Conservation (phyloP, 441 rosid genomes). For the Theobroma grandiflorum region DNA sequence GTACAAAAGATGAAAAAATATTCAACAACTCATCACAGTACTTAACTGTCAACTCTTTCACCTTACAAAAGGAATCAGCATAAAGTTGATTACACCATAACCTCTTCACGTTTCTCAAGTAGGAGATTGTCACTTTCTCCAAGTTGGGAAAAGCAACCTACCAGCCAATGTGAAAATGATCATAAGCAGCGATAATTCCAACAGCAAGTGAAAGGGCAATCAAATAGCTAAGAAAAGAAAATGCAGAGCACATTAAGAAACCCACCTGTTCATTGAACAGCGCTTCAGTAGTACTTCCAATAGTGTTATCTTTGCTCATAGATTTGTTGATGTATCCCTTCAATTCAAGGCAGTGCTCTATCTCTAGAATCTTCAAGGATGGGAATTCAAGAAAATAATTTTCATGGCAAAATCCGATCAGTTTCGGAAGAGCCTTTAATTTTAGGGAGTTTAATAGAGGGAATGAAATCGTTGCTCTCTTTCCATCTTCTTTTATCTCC, state of each 20-base stretch:
- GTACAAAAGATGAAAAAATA: too few relatives aligned
- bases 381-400: background rate
- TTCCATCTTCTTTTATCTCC: background rate
- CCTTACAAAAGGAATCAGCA: too few relatives aligned
- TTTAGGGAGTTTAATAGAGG: background rate
- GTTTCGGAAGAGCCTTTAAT: background rate
- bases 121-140: too few relatives aligned
- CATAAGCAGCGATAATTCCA: too few relatives aligned
- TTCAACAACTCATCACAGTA: too few relatives aligned
- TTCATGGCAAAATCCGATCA: slow-evolving; percentile 4
- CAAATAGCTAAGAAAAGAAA: background rate
- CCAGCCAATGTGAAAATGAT: too few relatives aligned
- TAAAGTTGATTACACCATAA: too few relatives aligned
- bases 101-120: too few relatives aligned
- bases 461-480: background rate
- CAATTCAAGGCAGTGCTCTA: background rate
- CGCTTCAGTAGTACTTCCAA: background rate
- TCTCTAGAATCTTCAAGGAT: background rate
- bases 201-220: background rate
- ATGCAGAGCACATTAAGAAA: too few relatives aligned
- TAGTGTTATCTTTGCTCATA: background rate
- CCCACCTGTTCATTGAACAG: background rate
- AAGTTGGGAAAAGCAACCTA: slow-evolving; percentile 10
- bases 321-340: background rate
- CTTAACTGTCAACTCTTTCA: too few relatives aligned